A percentile compares a stretch with the other conserved stretches of the same genome.
Conservation (phyloP, 75 land plant genomes). For the Cunninghamia lanceolata region DNA sequence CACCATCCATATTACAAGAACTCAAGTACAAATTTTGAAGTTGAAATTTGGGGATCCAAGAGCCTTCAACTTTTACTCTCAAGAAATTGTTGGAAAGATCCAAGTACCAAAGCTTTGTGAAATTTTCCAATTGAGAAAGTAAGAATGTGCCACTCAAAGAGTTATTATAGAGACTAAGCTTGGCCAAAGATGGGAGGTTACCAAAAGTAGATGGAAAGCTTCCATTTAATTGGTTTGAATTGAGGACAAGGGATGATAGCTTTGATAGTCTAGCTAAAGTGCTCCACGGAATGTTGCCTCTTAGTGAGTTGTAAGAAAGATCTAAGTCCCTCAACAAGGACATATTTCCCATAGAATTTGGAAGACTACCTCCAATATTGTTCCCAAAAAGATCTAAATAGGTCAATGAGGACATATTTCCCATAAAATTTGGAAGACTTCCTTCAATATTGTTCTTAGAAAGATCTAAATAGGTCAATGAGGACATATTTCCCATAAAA, state of each 20-base stretch:
- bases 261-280: too few relatives aligned
- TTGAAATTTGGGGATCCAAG: too few relatives aligned
- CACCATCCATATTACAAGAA: slow-evolving; percentile 8
- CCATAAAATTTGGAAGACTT: background rate
- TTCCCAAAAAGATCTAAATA: background rate
- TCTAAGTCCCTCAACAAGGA: too few relatives aligned
- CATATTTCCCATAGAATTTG: too few relatives aligned
- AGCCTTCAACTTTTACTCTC: too few relatives aligned
- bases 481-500: background rate
- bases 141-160: background rate
- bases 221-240: too few relatives aligned
- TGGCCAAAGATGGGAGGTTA: background rate
- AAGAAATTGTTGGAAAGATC: too few relatives aligned
- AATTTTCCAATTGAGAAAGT: background rate
- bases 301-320: too few relatives aligned
- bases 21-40: background rate
- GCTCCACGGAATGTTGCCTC: too few relatives aligned
- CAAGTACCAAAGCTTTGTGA: background rate
- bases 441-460: too few relatives aligned
- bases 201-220: background rate
- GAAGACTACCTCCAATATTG: too few relatives aligned
- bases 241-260: too few relatives aligned
- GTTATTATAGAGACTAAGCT: background rate
- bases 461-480: background rate
- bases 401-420: background rate